phyloP scores from a whole-genome alignment of 2,329 filamentous ascomycete genomes.

The Fusarium verrucosum region DNA sequence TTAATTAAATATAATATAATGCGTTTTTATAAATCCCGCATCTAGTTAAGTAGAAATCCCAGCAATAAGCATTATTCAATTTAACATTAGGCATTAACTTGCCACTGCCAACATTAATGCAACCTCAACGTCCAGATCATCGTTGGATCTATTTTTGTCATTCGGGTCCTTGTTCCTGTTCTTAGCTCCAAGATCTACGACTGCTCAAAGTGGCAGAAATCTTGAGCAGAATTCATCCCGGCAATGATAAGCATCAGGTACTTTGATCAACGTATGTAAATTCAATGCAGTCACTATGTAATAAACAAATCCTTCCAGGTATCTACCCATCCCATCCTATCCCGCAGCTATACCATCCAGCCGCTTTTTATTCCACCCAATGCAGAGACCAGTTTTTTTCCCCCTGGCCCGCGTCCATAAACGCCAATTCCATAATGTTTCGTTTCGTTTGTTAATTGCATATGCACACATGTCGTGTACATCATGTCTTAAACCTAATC shows the following conservation, averaged over 20 bases:
- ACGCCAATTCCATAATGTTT: conserved; percentile 21
- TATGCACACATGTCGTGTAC: conserved; percentile 12
- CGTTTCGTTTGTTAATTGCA: conserved; percentile 4
- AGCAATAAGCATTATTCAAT: too few relatives aligned
- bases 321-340: conserved; percentile 3
- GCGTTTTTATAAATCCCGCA: too few relatives aligned
- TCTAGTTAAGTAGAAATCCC: too few relatives aligned
- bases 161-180: neutral
- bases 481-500: conserved; percentile 27
- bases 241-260: neutral
- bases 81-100: too few relatives aligned
- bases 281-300: conserved; percentile 1
- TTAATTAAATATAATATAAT: too few relatives aligned
- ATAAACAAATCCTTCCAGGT: conserved; percentile 22
- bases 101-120: conserved; percentile 1
- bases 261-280: neutral
- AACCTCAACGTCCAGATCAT: conserved; percentile 6
- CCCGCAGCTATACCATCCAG: conserved; percentile 21
- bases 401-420: conserved; percentile 28
- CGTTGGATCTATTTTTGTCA: conserved; percentile 25
- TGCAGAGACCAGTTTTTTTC: conserved; percentile 21
- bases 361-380: conserved; percentile 21
- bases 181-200: conserved; percentile 3
- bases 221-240: neutral
- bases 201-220: conserved; percentile 14